Base-by-base conservation (phyloP, 495 filamentous ascomycete species). In the Talaromyces borbonicus region DNA sequence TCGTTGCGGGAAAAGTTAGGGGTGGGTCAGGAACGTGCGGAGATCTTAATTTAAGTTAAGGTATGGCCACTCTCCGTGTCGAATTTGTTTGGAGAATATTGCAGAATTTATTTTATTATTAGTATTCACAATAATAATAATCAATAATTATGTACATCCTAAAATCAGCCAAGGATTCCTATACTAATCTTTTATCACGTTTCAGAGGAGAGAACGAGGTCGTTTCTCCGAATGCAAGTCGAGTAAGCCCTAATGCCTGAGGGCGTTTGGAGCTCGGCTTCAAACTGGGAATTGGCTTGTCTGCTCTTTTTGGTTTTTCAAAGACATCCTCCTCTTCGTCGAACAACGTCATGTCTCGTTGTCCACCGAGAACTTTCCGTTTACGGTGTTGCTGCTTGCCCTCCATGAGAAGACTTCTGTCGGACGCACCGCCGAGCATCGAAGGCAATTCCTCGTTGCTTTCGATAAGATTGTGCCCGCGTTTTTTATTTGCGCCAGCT, bases 151-250 rank as follows among this genome's bases (percentile, higher is more conserved):
- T n/a, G n/a, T n/a, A n/a, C n/a, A n/a, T n/a, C n/a, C n/a, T n/a
- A n/a, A n/a, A n/a, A n/a, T n/a, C n/a, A n/a, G n/a, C n/a, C n/a
- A n/a, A n/a, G n/a, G n/a, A n/a, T n/a, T n/a, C n/a, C 38, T 42
- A 49, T 22, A 43, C 20, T 31, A 67, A 66, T 58, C 75, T 83
- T 53, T 77, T 79, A 51, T 92, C 81, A 63, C 74, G 78, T 67
- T 95, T 95, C 46, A 95, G 61, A 5, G 89, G 89, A 29, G 82
- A 87, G 59, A 95, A 93, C 20, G 74, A 16, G 8, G 47, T 29
- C 12, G 22, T 12, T 39, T 35, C 37, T 18, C 24, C 24, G 16
- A 40, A 42, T 6, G 37, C 16, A 14, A 15, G 47, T 11, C 29
- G 37, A 23, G 39, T 6, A 14, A 33, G 14, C 24, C 37, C 23